Percentiles rank a stretch among this genome's conserved stretches.
phyloP scores from a whole-genome alignment of 192 early-diverging fungal species.

The Backusella australiensis region DNA sequence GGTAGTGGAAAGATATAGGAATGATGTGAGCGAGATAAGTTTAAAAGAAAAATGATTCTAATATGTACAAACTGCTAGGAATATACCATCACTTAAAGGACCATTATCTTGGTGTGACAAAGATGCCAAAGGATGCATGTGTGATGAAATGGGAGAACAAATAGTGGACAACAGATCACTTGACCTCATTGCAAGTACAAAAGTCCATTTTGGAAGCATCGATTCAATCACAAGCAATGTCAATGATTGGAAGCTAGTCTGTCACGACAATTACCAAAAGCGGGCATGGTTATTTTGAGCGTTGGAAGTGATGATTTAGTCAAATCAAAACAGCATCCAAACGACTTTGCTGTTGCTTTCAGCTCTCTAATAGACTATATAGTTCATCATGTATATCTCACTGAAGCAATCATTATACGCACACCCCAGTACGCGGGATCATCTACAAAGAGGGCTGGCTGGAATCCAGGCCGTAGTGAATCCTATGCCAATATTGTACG shows the following conservation, averaged over 20 bases:
- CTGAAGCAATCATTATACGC: conserved; percentile 17
- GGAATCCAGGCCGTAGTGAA: conserved; percentile 27
- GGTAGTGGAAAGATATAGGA: background rate
- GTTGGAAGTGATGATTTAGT: conserved; percentile 24
- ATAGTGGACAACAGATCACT: background rate
- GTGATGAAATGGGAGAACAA: background rate
- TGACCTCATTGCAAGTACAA: background rate
- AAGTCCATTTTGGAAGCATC: background rate
- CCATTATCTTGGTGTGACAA: background rate
- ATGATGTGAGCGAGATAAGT: background rate
- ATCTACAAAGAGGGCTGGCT: conserved; percentile 7
- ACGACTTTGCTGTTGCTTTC: conserved; percentile 14
- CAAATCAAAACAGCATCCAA: background rate
- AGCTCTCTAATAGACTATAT: background rate
- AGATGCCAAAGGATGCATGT: background rate
- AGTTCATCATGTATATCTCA: conserved; percentile 8
- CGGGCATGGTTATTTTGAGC: conserved; percentile 20
- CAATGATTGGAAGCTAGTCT: conserved; percentile 3
- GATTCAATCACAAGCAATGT: background rate
- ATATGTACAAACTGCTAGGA: background rate
- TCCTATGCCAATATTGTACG: conserved; percentile 19
- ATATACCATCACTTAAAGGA: background rate
- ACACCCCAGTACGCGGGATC: conserved; percentile 18
- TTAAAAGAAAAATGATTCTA: background rate
- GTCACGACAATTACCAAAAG: background rate